Evolutionary conservation across 176 grass and related monocot species (phyloP), one percentile per base, ranked within the genome.

Genomic region (Zoysia japonica): DNA sequence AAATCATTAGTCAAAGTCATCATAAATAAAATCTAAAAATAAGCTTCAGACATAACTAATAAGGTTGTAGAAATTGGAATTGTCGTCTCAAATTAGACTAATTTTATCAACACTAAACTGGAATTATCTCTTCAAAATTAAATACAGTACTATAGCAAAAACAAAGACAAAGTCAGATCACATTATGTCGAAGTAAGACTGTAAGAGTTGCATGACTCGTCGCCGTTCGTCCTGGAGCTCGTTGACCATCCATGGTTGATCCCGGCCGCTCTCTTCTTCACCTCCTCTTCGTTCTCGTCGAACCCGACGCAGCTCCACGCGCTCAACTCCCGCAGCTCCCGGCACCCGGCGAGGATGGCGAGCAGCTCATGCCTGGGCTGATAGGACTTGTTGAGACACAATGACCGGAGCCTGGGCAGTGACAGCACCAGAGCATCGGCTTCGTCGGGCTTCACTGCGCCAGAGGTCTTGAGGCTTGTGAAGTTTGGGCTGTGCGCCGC

Each of bases 271-370:
- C 52, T 70, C 40, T 28, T 49, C 57, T 46, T 7, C 71, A 87
- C 67, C 79, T 91, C 87, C 4, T 88, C 90, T 48, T 89, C 82
- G 0, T 55, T 49, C 0, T 84, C 70, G 67, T 88, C 78, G 72
- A 96, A 96, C 11, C 93, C 93, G 4, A 96, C 87, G 56, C 93
- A 96, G 38, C 79, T 7, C 61, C 59, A 87, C 53, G 83, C 93
- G 73, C 57, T 83, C 78, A 96, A 60, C 38, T 84, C 84, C 60
- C 48, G 11, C 42, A 96, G 74, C 2, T 11, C 65, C 55, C 4
- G 11, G 85, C 89, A 96, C 14, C 82, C 87, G 55, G 51, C 78
- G 70, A 92, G 54, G 19, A 92, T 78, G 36, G 68, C 60, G 19
- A 90, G 57, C 42, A 96, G 47, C 59, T 86, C 78, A 1, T 81